Percentiles rank a stretch among this genome's conserved stretches.
These are phyloP conservation scores for Decorospora gaudefroyi DNA, from an alignment of 2,329 filamentous ascomycete species.

Conservation along the genomic window DNA sequence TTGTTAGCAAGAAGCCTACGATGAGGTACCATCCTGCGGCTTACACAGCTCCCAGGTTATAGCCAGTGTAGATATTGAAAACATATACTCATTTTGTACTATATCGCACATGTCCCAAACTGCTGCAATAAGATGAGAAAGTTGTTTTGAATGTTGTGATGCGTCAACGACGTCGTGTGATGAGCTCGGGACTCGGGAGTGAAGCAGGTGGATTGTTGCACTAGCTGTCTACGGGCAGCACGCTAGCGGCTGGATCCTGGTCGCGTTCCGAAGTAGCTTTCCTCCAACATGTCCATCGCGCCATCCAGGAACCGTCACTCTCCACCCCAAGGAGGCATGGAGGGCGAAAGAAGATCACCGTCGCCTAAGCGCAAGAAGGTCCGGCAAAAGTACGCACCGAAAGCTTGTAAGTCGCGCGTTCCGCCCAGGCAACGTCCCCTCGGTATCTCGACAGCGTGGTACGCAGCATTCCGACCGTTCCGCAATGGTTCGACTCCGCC, in stretches of 20 bases:
- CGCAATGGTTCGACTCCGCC: slow-evolving; percentile 15
- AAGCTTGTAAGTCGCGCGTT: slow-evolving; percentile 39
- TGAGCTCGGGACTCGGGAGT: too few species aligned
- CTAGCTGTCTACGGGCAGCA: background rate
- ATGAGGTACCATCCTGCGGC: too few species aligned
- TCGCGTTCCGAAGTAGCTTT: slow-evolving; percentile 26
- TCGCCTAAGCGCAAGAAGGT: slow-evolving; percentile 46
- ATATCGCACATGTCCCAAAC: too few species aligned
- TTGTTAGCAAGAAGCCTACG: too few species aligned
- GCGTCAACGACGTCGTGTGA: too few species aligned
- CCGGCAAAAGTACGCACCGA: slow-evolving; percentile 44
- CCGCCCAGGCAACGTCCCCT: background rate
- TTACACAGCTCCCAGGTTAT: too few species aligned
- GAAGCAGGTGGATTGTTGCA: too few species aligned
- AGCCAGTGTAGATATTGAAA: too few species aligned
- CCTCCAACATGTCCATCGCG: slow-evolving; percentile 21
- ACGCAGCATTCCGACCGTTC: slow-evolving; percentile 35
- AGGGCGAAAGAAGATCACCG: slow-evolving; percentile 28
- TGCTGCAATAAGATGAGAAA: too few species aligned
- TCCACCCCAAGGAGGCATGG: slow-evolving; percentile 21
- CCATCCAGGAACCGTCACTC: slow-evolving; percentile 37
- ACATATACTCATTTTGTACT: too few species aligned
- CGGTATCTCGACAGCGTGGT: slow-evolving; percentile 7
- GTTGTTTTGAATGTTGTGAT: too few species aligned
- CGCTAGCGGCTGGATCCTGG: slow-evolving; percentile 16